Conservation (phyloP, 306 rosid genomes). For the Castanospermum australe region DNA sequence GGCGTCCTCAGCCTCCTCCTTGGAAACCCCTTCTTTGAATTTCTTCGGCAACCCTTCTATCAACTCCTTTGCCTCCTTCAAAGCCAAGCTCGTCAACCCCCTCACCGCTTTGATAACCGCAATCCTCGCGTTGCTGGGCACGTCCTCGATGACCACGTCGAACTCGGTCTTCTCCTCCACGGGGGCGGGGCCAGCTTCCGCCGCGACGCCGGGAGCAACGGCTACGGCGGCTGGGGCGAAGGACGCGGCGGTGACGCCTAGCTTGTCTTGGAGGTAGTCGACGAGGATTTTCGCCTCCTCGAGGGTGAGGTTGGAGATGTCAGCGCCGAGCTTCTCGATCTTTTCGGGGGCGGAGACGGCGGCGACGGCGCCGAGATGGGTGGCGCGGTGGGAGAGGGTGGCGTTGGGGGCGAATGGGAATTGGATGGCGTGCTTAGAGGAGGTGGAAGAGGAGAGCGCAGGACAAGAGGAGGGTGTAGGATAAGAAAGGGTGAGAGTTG, state of each 20-base stretch:
- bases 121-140: slow-evolving; percentile 77
- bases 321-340: slow-evolving; percentile 60
- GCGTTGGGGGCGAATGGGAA: slow-evolving; percentile 38
- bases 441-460: slow-evolving; percentile 14
- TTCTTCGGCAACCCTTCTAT: slow-evolving; percentile 95
- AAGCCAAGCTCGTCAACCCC: slow-evolving; percentile 72
- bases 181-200: slow-evolving; percentile 36
- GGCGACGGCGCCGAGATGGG: slow-evolving; percentile 56
- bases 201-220: slow-evolving; percentile 33
- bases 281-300: slow-evolving; percentile 63
- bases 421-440: slow-evolving; percentile 35
- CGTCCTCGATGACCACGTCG: slow-evolving; percentile 87
- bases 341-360: slow-evolving; percentile 60
- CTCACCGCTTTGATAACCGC: slow-evolving; percentile 90
- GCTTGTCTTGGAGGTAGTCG: slow-evolving; percentile 73
- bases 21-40: slow-evolving; percentile 71
- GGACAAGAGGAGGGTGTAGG: slow-evolving; percentile 21
- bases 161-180: slow-evolving; percentile 95
- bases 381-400: slow-evolving; percentile 40
- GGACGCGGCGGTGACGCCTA: slow-evolving; percentile 66
- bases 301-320: slow-evolving; percentile 60
- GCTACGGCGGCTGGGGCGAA: slow-evolving; percentile 55
- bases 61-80: slow-evolving; percentile 93
- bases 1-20: slow-evolving; percentile 92
- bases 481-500: slow-evolving; percentile 43